A percentile compares a stretch with the other conserved stretches of the same genome.
Conservation (phyloP, 2,329 filamentous ascomycete genomes). For the Fusarium poae region DNA sequence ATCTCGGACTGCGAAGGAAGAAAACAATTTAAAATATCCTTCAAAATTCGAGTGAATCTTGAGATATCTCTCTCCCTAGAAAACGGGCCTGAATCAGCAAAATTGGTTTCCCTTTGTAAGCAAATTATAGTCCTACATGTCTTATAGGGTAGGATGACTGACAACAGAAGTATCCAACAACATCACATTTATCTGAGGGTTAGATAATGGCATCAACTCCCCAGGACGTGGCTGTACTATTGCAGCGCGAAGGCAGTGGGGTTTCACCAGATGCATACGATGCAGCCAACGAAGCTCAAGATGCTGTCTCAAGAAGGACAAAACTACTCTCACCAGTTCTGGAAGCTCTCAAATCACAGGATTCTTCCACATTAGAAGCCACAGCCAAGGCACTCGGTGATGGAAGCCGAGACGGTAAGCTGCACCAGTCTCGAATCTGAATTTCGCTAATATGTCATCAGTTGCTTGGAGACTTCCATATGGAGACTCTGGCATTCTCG, state of each 20-base stretch:
- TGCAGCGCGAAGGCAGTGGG: constrained; percentile 53
- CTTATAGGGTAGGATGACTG: constrained; percentile 3
- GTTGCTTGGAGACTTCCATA: constrained; percentile 69
- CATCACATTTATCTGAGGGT: background rate
- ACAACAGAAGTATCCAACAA: constrained; percentile 1
- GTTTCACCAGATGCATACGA: constrained; percentile 47
- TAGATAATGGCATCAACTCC: constrained; percentile 50
- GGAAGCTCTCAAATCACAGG: constrained; percentile 54
- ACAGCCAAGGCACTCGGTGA: constrained; percentile 67
- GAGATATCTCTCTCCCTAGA: background rate
- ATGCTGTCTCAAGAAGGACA: constrained; percentile 44
- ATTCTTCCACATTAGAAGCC: constrained; percentile 56
- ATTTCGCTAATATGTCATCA: constrained; percentile 45
- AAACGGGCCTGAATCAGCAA: no score
- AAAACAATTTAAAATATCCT: background rate
- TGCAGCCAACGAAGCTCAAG: constrained; percentile 45
- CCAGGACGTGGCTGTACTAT: constrained; percentile 55
- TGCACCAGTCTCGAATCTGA: accelerated
- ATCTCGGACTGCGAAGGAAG: no score
- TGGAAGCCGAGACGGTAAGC: constrained; percentile 67
- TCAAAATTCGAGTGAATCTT: background rate
- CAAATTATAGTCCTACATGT: background rate
- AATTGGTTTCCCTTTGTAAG: background rate
- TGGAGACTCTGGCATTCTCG: constrained; percentile 69
- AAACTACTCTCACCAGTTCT: constrained; percentile 57